phyloP scores from a whole-genome alignment of 768 basidiomycete species.

The Mycena sanguinolenta region DNA sequence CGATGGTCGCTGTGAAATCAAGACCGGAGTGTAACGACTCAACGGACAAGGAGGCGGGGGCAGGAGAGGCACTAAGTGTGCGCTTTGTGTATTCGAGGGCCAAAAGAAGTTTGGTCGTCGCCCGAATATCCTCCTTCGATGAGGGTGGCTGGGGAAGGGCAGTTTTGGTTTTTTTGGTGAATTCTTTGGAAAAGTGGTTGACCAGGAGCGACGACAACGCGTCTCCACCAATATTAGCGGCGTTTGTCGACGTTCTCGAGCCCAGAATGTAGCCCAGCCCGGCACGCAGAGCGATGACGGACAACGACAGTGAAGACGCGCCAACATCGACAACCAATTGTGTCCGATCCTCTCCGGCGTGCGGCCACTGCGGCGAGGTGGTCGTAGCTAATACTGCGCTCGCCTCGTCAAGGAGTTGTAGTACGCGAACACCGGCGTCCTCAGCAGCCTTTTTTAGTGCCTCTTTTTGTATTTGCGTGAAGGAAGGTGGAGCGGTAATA shows the following conservation, averaged over 20 bases:
- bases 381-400: slow-evolving; percentile 80
- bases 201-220: slow-evolving; percentile 86
- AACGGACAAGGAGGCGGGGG: slow-evolving; percentile 91
- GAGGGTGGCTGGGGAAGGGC: slow-evolving; percentile 68
- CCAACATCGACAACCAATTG: slow-evolving; percentile 88
- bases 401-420: slow-evolving; percentile 90
- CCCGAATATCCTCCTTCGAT: slow-evolving; percentile 72
- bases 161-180: slow-evolving; percentile 94
- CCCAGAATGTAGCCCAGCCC: slow-evolving; percentile 80
- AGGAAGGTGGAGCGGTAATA: slow-evolving; percentile 84
- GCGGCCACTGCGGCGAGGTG: slow-evolving; percentile 58
- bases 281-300: slow-evolving; percentile 79
- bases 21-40: slow-evolving; percentile 95
- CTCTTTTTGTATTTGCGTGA: slow-evolving; percentile 73
- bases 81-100: slow-evolving; percentile 96
- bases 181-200: slow-evolving; percentile 94
- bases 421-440: slow-evolving; percentile 85
- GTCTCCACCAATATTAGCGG: slow-evolving; percentile 70
- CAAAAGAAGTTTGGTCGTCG: slow-evolving; percentile 92
- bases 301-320: slow-evolving; percentile 75
- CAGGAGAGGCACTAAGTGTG: slow-evolving; percentile 87
- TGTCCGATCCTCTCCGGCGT: slow-evolving; percentile 70
- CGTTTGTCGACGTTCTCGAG: slow-evolving; percentile 51
- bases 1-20: slow-evolving; percentile 84
- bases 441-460: slow-evolving; percentile 82